Evolutionary conservation across 2,329 filamentous ascomycete species (phyloP), one percentile per base, ranked within the genome.

Genomic region (Gaeumannomyces tritici): DNA sequence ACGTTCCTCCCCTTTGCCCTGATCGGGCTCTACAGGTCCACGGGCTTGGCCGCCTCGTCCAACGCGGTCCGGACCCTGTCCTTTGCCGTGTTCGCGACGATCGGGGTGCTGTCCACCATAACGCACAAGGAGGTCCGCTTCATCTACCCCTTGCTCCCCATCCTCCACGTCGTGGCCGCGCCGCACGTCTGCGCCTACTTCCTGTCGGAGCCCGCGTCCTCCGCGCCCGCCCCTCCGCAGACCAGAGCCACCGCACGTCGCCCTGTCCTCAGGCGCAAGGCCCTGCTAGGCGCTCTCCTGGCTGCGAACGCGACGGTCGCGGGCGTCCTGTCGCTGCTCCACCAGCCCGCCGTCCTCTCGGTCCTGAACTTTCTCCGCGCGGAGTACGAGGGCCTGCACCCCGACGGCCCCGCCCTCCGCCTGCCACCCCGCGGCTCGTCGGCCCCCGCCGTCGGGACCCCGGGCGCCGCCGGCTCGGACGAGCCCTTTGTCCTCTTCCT

Each of bases 81-180:
- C 12, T 79, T 80, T 33, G 78, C 84, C 9, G 80, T 88, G 55
- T 65, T 87, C 62, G 74, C 84, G 33, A 89, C 88, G 63, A 76
- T 89, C 12, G 72, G 76, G 1, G 73, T 79, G 2, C 81, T 98
- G 42, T 96, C 91, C 1, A 71, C 90, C 58, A 90, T 98, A 67
- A 87, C 91, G 1, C 95, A 99, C 77, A 99, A 99, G 74, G 95
- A 99, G 80, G 90, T 96, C 68, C 91, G 95, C 70, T 99, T 99
- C 78, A 90, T 98, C 67, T 96, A 96, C 70, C 93, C 95, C 1
- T 82, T 99, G 24, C 82, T 98, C 1, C 93, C 95, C 1, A 82
- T 88, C n/a, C 82, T 99, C 8, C 91, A 95, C 72, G 78, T 96
- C 65, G 79, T 98, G 54, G 85, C 90, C 1, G 91, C 91, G 0